phyloP scores from a whole-genome alignment of 202 grass and related monocot species.

The Setaria viridis region DNA sequence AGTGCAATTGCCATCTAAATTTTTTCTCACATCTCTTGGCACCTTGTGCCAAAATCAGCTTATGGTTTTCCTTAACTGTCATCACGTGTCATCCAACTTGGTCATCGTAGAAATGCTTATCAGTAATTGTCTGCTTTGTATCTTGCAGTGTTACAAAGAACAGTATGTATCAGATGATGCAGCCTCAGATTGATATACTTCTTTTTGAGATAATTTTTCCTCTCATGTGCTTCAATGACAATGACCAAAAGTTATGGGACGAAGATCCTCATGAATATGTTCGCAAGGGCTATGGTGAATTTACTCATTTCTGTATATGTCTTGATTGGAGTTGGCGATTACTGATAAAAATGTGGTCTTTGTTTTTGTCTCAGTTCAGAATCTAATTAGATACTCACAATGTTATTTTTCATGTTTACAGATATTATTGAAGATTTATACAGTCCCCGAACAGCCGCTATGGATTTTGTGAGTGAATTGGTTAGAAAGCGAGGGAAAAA shows the following conservation, averaged over 20 bases:
- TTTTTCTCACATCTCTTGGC: not conserved
- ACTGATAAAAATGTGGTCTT: slow-evolving; percentile 4
- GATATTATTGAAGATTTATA: slow-evolving; percentile 92
- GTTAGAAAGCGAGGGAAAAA: slow-evolving; percentile 80
- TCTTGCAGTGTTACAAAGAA: slow-evolving; percentile 89
- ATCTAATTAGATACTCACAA: not conserved
- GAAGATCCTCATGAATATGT: slow-evolving; percentile 99
- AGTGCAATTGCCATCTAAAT: not conserved
- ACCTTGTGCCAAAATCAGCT: slow-evolving; percentile 17
- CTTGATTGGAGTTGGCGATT: slow-evolving; percentile 12
- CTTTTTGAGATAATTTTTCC: slow-evolving; percentile 97
- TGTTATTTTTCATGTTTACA: slow-evolving; percentile 34
- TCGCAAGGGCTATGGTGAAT: slow-evolving; percentile 93
- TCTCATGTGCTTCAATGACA: slow-evolving; percentile 98
- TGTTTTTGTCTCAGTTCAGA: slow-evolving; percentile 10
- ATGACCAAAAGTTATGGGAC: slow-evolving; percentile 88
- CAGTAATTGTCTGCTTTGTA: slow-evolving; percentile 34
- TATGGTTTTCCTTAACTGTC: slow-evolving; percentile 1
- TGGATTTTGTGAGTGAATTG: slow-evolving; percentile 92
- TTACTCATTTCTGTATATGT: slow-evolving; percentile 31
- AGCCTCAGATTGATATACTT: slow-evolving; percentile 81
- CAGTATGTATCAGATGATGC: slow-evolving; percentile 94
- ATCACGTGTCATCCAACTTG: not conserved
- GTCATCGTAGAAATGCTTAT: slow-evolving; percentile 1
- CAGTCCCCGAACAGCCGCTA: slow-evolving; percentile 81